These are phyloP conservation scores for Fusarium pseudograminearum DNA, from an alignment of 2,329 filamentous ascomycete species.

Conservation along the genomic window DNA sequence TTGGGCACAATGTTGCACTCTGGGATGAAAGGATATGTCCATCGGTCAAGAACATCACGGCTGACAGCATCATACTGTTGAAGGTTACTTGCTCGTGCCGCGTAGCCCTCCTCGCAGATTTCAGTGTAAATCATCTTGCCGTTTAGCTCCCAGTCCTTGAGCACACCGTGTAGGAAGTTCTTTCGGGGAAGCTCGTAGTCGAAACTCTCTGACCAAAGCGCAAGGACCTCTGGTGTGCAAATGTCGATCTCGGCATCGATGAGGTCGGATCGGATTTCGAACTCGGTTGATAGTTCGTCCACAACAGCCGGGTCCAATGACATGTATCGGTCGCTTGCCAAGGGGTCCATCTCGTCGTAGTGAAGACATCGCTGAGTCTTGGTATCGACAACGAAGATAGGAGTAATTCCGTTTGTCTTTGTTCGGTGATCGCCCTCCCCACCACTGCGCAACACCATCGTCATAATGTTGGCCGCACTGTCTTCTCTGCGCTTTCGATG, in stretches of 20 bases:
- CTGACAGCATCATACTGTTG: conserved; percentile 91
- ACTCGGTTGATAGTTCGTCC: conserved; percentile 74
- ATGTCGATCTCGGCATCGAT: conserved; percentile 97
- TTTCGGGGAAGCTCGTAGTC: conserved; percentile 92
- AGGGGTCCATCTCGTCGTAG: conserved; percentile 88
- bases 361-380: conserved; percentile 85
- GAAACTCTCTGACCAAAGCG: conserved; percentile 96
- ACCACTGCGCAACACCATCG: conserved; percentile 86
- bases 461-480: conserved; percentile 98
- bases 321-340: conserved; percentile 73
- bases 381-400: conserved; percentile 88
- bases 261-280: conserved; percentile 87
- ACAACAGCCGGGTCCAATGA: conserved; percentile 85
- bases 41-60: conserved; percentile 85
- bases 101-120: conserved; percentile 84
- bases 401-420: conserved; percentile 79
- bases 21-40: conserved; percentile 89
- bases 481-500: conserved; percentile 84
- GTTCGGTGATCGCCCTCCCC: conserved; percentile 78
- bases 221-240: conserved; percentile 94
- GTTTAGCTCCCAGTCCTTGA: conserved; percentile 97
- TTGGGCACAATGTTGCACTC: conserved; percentile 86
- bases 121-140: conserved; percentile 97
- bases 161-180: conserved; percentile 89
- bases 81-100: conserved; percentile 85